These are phyloP conservation scores for Nakazawaea holstii DNA, from an alignment of 805 yeast species.

Conservation along the genomic window DNA sequence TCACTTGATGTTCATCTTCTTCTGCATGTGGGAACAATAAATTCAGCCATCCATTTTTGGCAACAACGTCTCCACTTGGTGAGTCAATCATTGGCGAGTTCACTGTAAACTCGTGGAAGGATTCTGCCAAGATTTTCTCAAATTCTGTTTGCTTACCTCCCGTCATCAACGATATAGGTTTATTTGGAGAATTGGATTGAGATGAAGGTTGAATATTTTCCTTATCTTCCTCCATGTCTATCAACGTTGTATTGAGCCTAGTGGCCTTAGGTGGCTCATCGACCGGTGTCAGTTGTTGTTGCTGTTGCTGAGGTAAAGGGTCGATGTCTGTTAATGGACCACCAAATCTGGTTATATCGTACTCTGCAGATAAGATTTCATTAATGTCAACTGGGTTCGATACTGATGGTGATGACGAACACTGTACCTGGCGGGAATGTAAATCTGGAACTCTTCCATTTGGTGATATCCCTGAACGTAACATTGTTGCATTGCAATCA, in stretches of 20 bases:
- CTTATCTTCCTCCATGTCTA: conserved; percentile 30
- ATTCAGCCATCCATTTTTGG: conserved; percentile 4
- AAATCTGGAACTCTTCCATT: not conserved
- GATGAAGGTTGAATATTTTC: conserved; percentile 8
- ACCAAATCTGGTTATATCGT: conserved; percentile 22
- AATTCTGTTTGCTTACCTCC: conserved; percentile 3
- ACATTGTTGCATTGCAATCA: conserved; percentile 9
- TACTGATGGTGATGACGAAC: conserved; percentile 1
- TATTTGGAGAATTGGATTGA: not conserved
- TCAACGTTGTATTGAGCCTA: conserved; percentile 33
- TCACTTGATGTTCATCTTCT: conserved; percentile 7
- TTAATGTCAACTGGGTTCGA: conserved; percentile 5
- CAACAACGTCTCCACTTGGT: not conserved
- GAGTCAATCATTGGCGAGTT: not conserved
- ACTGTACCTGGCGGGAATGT: not conserved
- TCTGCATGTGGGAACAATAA: conserved; percentile 6
- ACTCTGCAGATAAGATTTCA: conserved; percentile 4
- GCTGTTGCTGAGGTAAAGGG: conserved; percentile 27
- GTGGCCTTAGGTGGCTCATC: conserved; percentile 44
- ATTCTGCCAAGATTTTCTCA: conserved; percentile 17
- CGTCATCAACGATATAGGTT: conserved; percentile 3
- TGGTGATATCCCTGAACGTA: conserved; percentile 4
- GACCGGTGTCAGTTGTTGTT: conserved; percentile 7
- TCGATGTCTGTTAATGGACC: conserved; percentile 44
- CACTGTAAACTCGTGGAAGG: conserved; percentile 17